Base-by-base conservation (phyloP, 1,139 yeast genomes). In the Pichia inconspicua region DNA sequence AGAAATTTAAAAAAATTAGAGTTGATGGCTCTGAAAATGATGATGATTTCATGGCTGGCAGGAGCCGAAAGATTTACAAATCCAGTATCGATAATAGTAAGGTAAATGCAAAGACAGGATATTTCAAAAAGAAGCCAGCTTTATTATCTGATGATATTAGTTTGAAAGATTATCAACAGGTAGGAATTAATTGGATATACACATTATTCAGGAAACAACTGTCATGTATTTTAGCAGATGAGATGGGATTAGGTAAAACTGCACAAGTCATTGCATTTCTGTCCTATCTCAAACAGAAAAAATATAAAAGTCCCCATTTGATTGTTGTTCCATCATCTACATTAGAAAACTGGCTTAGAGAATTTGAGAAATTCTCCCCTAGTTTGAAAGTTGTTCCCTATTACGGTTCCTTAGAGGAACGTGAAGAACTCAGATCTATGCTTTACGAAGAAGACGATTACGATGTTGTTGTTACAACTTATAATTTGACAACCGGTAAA, bases 241-340 rank as follows among this genome's bases (percentile, higher is more conserved):
- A 92, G 66, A 89, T 90, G 97, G 97, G 97, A 12, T 71, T 92
- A 46, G 98, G 98, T 50, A 92, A 92, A 64, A 92, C 97, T 0
- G 85, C 96, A 65, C 97, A 92, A 67, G 96, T 92, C 30, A 89
- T 92, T 66, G 77, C 97, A n/a, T 90, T 92, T 61, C 69, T 92
- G 63, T 89, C 97, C 1, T 82, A 85, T 61, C 72, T 92, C 58
- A 85, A 87, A 61, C 84, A 86, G 56, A 71, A 67, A 40, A 77
- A 77, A 7, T 65, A 67, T 40, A 65, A 68, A 7, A 90, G 92
- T 0, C 95, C 95, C 1, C 95, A 85, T 68, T 66, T 82, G 49
- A 80, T 92, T 35, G 92, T 92, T 43, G 97, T 94, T 22, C 99
- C 99, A 1, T 83, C 97, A 0, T 92, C 98, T 0, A 92, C 98